Base-by-base conservation (phyloP, 2,329 filamentous ascomycete species). In the Paraconiothyrium sp. region DNA sequence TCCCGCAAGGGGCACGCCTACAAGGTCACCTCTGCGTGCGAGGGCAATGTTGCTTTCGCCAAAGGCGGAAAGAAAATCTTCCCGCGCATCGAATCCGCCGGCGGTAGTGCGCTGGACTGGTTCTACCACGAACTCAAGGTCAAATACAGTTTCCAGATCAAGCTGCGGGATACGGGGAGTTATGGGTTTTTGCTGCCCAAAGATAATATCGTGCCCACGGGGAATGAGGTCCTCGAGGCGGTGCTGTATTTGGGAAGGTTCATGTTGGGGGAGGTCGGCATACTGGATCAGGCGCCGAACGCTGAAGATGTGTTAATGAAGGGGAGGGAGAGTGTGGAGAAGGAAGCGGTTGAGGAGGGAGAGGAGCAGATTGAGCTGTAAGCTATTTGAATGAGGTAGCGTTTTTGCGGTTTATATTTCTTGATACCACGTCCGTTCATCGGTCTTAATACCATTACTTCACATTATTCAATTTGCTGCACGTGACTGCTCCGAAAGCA, bases 111-210 rank as follows among this genome's bases (percentile, higher is more conserved):
- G 1, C 88, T 98, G 46, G 95, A 98, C 79, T 98, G 92, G 89
- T 97, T 99, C 79, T 97, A 97, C 76, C 92, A 97, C 70, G 91
- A 96, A 71, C 80, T 98, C 63, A 83, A 85, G 50, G 92, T 94
- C 20, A 89, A 88, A 65, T 97, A 92, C 76, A 92, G 93, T 61
- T 98, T 96, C 77, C 95, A 98, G 83, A 90, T 95, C 80, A 98
- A 98, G 81, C 83, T 99, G 32, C 86, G 95, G 52, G 95, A 99
- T 76, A 95, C 92, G 0, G 95, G 95, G 10, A 95, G 89, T 76
- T 98, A 98, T 76, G 95, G 95, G 0, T 99, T 98, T 76, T 82
- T 99, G 51, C 82, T 98, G 4, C 95, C 95, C 0, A 90, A 87
- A 60, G 90, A 95, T 60, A 87, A 96, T 62, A 98, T 98, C 61